A percentile compares a stretch with the other conserved stretches of the same genome.
These are phyloP conservation scores for Cladosporium sp. DNA, from an alignment of 2,329 filamentous ascomycete genomes.

Conservation along the genomic window DNA sequence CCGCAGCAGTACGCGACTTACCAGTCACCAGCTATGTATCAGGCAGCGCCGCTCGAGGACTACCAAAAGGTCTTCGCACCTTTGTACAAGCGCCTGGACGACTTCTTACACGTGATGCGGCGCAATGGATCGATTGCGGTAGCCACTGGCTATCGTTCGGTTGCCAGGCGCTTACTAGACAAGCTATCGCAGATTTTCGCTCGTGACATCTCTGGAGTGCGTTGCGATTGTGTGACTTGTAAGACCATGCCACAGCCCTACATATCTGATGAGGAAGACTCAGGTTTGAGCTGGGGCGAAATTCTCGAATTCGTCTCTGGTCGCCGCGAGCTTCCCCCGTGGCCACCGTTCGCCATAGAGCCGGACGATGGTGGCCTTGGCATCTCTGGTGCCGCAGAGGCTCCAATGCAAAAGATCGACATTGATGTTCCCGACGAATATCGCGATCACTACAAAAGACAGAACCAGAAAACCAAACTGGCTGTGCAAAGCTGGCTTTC, in stretches of 20 bases:
- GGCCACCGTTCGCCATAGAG: slow-evolving; percentile 80
- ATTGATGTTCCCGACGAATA: slow-evolving; percentile 94
- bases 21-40: slow-evolving; percentile 51
- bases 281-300: slow-evolving; percentile 89
- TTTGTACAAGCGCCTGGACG: slow-evolving; percentile 78
- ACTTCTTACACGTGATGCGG: slow-evolving; percentile 78
- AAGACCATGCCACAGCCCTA: slow-evolving; percentile 47
- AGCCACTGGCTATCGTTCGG: slow-evolving; percentile 89
- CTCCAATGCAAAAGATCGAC: slow-evolving; percentile 76
- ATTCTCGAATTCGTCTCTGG: slow-evolving; percentile 91
- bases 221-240: slow-evolving; percentile 86
- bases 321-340: slow-evolving; percentile 77
- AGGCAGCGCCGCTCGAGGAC: slow-evolving; percentile 37
- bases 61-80: slow-evolving; percentile 69
- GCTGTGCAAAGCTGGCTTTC: slow-evolving; percentile 89
- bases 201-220: slow-evolving; percentile 80
- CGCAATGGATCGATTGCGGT: slow-evolving; percentile 90
- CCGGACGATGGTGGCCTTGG: slow-evolving; percentile 58
- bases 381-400: slow-evolving; percentile 53
- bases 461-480: slow-evolving; percentile 89
- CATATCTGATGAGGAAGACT: slow-evolving; percentile 55
- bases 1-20: slow-evolving; percentile 61
- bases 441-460: slow-evolving; percentile 84
- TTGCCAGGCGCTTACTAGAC: slow-evolving; percentile 87
- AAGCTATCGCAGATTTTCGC: slow-evolving; percentile 93